phyloP scores from a whole-genome alignment of 305 asterid genomes.

The Fraxinus platypoda region DNA sequence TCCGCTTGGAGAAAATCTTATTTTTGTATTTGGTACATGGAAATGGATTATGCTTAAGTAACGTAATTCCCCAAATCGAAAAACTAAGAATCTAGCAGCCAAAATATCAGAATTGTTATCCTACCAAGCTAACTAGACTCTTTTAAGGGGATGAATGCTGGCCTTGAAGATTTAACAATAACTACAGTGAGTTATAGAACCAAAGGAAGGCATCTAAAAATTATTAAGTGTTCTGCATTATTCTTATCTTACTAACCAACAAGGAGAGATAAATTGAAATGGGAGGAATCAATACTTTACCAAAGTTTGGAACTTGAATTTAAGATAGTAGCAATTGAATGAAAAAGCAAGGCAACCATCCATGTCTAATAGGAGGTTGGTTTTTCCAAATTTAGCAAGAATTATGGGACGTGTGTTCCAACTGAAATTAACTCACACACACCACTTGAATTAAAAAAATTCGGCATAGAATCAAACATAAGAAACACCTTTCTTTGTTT shows the following conservation, averaged over 20 bases:
- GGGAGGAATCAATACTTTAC: neutral
- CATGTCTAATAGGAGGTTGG: neutral
- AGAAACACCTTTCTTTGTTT: slow-evolving; percentile 80
- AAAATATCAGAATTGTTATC: neutral
- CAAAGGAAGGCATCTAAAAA: neutral
- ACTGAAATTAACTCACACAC: neutral
- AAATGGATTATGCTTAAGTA: neutral
- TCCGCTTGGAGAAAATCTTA: neutral
- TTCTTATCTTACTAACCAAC: neutral
- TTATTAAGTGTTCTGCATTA: neutral
- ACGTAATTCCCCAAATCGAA: neutral
- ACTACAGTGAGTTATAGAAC: neutral
- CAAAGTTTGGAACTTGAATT: neutral
- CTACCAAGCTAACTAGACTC: neutral
- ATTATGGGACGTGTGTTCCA: neutral
- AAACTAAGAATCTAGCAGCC: neutral
- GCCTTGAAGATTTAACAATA: neutral
- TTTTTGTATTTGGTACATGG: neutral
- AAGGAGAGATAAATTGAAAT: neutral
- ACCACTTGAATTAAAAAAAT: neutral
- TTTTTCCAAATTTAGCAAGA: neutral
- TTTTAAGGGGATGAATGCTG: neutral
- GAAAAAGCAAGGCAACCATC: neutral
- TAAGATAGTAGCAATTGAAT: neutral
- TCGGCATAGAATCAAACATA: slow-evolving; percentile 2